phyloP scores from a whole-genome alignment of 306 rosid genomes.

The Betula pendula region DNA sequence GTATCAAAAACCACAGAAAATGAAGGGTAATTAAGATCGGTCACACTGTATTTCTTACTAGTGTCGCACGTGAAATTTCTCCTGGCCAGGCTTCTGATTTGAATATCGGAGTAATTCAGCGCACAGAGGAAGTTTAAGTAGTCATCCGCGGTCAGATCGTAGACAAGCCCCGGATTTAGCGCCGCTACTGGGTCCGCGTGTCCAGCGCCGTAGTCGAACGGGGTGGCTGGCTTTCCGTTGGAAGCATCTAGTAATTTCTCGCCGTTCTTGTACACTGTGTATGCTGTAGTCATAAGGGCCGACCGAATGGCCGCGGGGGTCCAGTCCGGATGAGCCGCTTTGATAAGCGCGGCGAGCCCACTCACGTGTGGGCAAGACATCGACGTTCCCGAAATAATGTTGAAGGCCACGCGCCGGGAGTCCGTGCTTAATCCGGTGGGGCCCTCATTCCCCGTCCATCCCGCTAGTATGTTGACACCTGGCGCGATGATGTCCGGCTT shows the following conservation, averaged over 20 bases:
- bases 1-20: conserved; percentile 52
- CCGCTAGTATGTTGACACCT: conserved; percentile 78
- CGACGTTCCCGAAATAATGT: conserved; percentile 81
- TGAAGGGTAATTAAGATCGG: conserved; percentile 68
- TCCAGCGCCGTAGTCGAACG: conserved; percentile 72
- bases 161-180: conserved; percentile 77
- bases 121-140: conserved; percentile 72
- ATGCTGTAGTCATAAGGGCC: conserved; percentile 81
- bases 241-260: conserved; percentile 41
- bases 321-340: conserved; percentile 73
- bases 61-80: conserved; percentile 50
- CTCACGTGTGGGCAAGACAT: conserved; percentile 95
- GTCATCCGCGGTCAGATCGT: conserved; percentile 62
- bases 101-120: conserved; percentile 41
- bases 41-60: conserved; percentile 47
- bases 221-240: conserved; percentile 57
- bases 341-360: conserved; percentile 66
- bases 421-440: conserved; percentile 45
- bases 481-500: conserved; percentile 89
- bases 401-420: conserved; percentile 71
- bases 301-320: conserved; percentile 77
- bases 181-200: conserved; percentile 72
- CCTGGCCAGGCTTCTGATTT: conserved; percentile 43
- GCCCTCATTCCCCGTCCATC: conserved; percentile 42
- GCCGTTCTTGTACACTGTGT: conserved; percentile 51